These are phyloP conservation scores for Trichophyton simii DNA, from an alignment of 2,329 filamentous ascomycete genomes.

Conservation along the genomic window DNA sequence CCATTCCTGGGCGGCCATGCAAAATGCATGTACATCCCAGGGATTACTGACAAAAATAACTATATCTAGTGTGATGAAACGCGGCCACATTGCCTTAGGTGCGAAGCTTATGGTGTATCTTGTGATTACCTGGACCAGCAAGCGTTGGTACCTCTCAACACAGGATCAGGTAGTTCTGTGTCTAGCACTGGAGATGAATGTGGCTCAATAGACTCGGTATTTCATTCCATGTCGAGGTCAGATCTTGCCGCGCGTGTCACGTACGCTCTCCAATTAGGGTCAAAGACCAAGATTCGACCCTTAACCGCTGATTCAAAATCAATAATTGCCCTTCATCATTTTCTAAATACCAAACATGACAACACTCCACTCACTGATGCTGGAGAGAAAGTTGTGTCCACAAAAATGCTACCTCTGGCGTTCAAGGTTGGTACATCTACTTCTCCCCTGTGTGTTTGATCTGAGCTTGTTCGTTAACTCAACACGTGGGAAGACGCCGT, in stretches of 20 bases:
- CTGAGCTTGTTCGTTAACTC: not conserved
- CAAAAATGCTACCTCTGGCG: slow-evolving; percentile 20
- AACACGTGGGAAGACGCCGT: slow-evolving; percentile 20
- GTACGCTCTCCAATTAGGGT: slow-evolving; percentile 15
- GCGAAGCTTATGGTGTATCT: slow-evolving; percentile 20
- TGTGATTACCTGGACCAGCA: slow-evolving; percentile 19
- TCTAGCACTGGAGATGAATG: not conserved
- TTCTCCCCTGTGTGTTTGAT: not conserved
- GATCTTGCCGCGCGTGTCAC: slow-evolving; percentile 14
- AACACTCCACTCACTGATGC: slow-evolving; percentile 12
- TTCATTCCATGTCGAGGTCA: slow-evolving; percentile 7
- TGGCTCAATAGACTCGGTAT: not conserved
- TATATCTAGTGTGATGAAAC: slow-evolving; percentile 24
- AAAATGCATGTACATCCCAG: not conserved
- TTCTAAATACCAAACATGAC: slow-evolving; percentile 15
- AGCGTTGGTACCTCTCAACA: not conserved
- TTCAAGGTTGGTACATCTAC: slow-evolving; percentile 19
- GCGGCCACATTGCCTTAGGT: slow-evolving; percentile 23
- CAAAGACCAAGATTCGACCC: not conserved
- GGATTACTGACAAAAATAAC: not conserved
- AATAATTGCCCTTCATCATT: slow-evolving; percentile 21
- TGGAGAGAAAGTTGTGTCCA: slow-evolving; percentile 14
- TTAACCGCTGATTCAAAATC: slow-evolving; percentile 3
- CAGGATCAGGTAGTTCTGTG: not conserved
- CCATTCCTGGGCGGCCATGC: not conserved